A percentile compares a stretch with the other conserved stretches of the same genome.
phyloP scores from a whole-genome alignment of 768 basidiomycete genomes.

The Kwoniella europaea region DNA sequence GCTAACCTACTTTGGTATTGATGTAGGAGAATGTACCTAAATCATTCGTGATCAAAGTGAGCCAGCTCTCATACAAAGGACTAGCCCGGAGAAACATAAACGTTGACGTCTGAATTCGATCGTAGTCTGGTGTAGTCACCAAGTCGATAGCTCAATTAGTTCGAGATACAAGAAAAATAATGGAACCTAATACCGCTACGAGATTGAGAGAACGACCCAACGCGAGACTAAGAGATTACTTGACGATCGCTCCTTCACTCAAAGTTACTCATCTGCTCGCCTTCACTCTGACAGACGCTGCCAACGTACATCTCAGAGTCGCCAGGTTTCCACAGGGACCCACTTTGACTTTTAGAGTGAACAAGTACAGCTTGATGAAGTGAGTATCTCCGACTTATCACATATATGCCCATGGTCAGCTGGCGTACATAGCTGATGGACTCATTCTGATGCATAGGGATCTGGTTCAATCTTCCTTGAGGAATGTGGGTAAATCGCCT shows the following conservation, averaged over 20 bases:
- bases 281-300: conserved; percentile 81
- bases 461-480: conserved; percentile 53
- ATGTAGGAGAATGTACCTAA: conserved; percentile 66
- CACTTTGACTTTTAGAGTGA: conserved; percentile 88
- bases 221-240: conserved; percentile 76
- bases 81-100: too few relatives aligned
- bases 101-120: not conserved
- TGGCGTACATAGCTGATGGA: not conserved
- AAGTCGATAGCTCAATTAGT: conserved; percentile 84
- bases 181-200: conserved; percentile 97
- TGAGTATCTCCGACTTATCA: conserved; percentile 30
- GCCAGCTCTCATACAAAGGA: conserved; percentile 3
- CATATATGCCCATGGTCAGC: conserved; percentile 3
- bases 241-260: conserved; percentile 87
- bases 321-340: conserved; percentile 87
- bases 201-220: conserved; percentile 91
- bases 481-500: conserved; percentile 57
- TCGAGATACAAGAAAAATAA: conserved; percentile 87
- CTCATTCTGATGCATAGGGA: conserved; percentile 40
- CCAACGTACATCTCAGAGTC: conserved; percentile 69
- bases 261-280: conserved; percentile 91
- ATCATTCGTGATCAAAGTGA: conserved; percentile 86
- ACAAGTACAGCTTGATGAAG: conserved; percentile 89
- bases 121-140: conserved; percentile 82
- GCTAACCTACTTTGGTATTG: not conserved